A percentile compares a stretch with the other conserved stretches of the same genome.
phyloP scores from a whole-genome alignment of 805 yeast species.

The Yamadazyma endophytica region DNA sequence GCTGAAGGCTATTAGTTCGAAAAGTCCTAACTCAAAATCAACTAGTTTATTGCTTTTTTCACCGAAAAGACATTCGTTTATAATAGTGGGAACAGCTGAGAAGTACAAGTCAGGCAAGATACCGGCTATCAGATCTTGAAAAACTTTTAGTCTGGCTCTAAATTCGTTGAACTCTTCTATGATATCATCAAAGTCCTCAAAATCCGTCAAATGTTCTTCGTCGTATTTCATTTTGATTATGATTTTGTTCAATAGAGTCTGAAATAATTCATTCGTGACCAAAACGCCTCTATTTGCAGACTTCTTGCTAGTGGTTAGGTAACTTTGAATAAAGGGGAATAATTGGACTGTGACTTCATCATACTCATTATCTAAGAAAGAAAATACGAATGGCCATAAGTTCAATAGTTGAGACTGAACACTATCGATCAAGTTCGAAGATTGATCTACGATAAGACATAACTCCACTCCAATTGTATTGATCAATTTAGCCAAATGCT shows the following conservation, averaged over 20 bases:
- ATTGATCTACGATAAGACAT: constrained; percentile 57
- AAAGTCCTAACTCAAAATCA: constrained; percentile 79
- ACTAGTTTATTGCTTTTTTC: constrained; percentile 26
- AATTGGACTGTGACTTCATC: constrained; percentile 86
- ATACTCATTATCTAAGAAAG: constrained; percentile 72
- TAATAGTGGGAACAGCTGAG: constrained; percentile 56
- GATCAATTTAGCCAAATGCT: constrained; percentile 68
- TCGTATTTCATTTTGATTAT: constrained; percentile 79
- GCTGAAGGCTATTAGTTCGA: constrained; percentile 71
- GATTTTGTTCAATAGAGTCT: constrained; percentile 62
- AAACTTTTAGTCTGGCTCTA: constrained; percentile 65
- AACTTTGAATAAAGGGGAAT: constrained; percentile 75
- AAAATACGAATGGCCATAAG: constrained; percentile 68
- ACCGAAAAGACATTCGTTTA: constrained; percentile 43
- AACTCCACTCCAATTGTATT: constrained; percentile 75
- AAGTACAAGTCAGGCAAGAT: constrained; percentile 57
- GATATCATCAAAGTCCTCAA: constrained; percentile 69
- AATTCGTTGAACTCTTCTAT: constrained; percentile 78
- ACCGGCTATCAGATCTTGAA: constrained; percentile 76
- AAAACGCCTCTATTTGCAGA: constrained; percentile 24
- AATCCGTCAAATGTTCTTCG: constrained; percentile 45
- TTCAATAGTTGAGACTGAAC: constrained; percentile 48
- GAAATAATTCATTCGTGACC: constrained; percentile 46
- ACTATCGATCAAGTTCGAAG: constrained; percentile 36
- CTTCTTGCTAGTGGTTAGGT: constrained; percentile 66